A percentile compares a stretch with the other conserved stretches of the same genome.
These are phyloP conservation scores for Fusarium oxysporum DNA, from an alignment of 2,329 filamentous ascomycete genomes.

Conservation along the genomic window DNA sequence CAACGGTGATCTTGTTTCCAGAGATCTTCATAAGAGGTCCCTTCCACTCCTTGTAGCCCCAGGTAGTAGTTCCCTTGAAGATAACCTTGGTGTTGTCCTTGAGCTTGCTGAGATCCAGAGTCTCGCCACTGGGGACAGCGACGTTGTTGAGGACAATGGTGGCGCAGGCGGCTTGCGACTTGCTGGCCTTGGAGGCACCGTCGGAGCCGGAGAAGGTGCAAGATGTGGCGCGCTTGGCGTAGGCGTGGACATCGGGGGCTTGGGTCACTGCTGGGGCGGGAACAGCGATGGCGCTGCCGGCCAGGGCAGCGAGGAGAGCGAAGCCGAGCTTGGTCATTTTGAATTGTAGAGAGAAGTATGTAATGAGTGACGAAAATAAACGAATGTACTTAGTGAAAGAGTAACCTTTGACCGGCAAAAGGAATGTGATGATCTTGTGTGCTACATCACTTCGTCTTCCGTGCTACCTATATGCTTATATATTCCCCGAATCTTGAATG, in stretches of 20 bases:
- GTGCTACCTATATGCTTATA: constrained; percentile 12
- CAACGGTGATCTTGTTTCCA: constrained; percentile 39
- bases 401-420: constrained; percentile 34
- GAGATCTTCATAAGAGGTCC: constrained; percentile 37
- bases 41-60: constrained; percentile 43
- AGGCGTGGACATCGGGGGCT: constrained; percentile 17
- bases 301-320: constrained; percentile 30
- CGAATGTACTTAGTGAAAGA: constrained; percentile 1
- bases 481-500: not conserved
- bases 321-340: constrained; percentile 32
- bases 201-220: constrained; percentile 39
- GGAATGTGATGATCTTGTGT: constrained; percentile 8
- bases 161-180: constrained; percentile 28
- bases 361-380: constrained; percentile 9
- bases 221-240: constrained; percentile 28
- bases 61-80: constrained; percentile 41
- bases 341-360: not conserved
- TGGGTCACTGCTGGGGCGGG: constrained; percentile 19
- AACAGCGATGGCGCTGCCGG: constrained; percentile 32
- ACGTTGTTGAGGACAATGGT: constrained; percentile 34
- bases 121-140: constrained; percentile 32
- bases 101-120: constrained; percentile 39
- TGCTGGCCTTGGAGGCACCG: constrained; percentile 30
- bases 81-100: constrained; percentile 39
- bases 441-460: too few relatives aligned